Percentiles rank a stretch among this genome's conserved stretches.
Evolutionary conservation across 768 basidiomycete genomes (phyloP).

Genomic region (Boletus sp.): DNA sequence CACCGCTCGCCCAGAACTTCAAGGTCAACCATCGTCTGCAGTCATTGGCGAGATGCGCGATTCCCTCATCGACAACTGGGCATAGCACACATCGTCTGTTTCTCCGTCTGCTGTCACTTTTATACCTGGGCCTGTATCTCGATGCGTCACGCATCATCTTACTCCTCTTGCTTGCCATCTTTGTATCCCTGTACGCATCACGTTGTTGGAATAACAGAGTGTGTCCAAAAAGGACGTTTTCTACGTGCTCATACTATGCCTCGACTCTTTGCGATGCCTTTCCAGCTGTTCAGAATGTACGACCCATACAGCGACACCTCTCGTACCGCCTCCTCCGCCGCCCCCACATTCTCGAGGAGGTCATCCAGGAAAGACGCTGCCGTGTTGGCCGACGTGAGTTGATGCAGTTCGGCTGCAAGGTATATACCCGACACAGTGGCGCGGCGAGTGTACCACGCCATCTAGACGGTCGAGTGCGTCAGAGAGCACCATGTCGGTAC

Average conservation of each 20-base stretch:
- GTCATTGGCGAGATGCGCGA: constrained; percentile 92
- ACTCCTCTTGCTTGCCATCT: constrained; percentile 14
- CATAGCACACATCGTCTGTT: constrained; percentile 40
- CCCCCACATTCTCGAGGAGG: constrained; percentile 50
- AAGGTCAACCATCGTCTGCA: constrained; percentile 77
- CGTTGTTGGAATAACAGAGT: constrained; percentile 13
- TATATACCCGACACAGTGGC: constrained; percentile 66
- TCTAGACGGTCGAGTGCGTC: constrained; percentile 37
- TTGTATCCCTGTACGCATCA: constrained; percentile 18
- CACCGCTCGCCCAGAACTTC: constrained; percentile 56
- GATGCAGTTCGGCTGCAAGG: constrained; percentile 77
- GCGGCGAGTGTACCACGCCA: constrained; percentile 70
- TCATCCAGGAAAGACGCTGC: constrained; percentile 62
- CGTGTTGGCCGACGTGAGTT: constrained; percentile 72
- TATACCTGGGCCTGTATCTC: constrained; percentile 8
- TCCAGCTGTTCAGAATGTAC: constrained; percentile 69
- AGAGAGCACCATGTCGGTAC: background rate
- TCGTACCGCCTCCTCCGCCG: constrained; percentile 43
- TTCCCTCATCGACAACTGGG: constrained; percentile 89
- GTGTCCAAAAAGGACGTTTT: constrained; percentile 5
- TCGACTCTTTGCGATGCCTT: constrained; percentile 65
- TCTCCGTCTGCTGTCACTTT: background rate
- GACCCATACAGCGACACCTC: constrained; percentile 54
- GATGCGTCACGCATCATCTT: background rate
- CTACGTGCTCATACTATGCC: constrained; percentile 41